Evolutionary conservation across 2,329 filamentous ascomycete genomes (phyloP), one percentile per base, ranked within the genome.

Genomic region (Phyllosticta capitalensis): DNA sequence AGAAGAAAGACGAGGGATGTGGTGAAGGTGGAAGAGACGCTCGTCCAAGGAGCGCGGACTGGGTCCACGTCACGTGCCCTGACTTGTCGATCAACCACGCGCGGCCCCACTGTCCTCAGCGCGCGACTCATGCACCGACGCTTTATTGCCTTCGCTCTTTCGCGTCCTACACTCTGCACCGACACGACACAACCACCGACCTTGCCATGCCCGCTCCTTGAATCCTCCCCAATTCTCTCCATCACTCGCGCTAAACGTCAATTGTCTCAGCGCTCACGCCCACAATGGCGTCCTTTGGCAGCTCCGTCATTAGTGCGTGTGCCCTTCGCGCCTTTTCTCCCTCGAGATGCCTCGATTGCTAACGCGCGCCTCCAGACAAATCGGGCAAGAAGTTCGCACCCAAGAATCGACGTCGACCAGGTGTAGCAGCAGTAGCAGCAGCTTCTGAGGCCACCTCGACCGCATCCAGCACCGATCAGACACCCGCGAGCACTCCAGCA

Each of bases 301-400:
- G 78, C 65, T 82, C 80, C 58, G 79, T 76, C 50, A 80, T 82
- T 63, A 79, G 78, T 78, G 66, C 74, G 58, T 6, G 24, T 6
- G 24, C 52, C 52, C 50, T 52, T 48, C 55, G 63, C 52, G 58
- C 61, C 26, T 58, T 59, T 22, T 55, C 64, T 57, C 61, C 63
- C 57, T 63, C 59, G 61, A 28, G 60, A 53, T 63, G 49, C 60
- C 21, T 38, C 28, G 24, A 14, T 24, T 52, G 54, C 54, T 61
- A 54, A 61, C 26, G 45, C n/a, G 24, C 22, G 59, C 33, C 21
- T n/a, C 9, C 60, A 71, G 73, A 75, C 62, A 73, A 74, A 60
- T 73, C 75, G 19, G 74, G 74, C 67, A 79, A 76, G 65, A 77
- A 76, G 65, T 74, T 78, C 61, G 76, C 75, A 4, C 78, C 78